Percentiles rank a stretch among this genome's conserved stretches.
These are phyloP conservation scores for Hyparrhenia diplandra DNA, from an alignment of 176 grass and related monocot species.

Conservation along the genomic window DNA sequence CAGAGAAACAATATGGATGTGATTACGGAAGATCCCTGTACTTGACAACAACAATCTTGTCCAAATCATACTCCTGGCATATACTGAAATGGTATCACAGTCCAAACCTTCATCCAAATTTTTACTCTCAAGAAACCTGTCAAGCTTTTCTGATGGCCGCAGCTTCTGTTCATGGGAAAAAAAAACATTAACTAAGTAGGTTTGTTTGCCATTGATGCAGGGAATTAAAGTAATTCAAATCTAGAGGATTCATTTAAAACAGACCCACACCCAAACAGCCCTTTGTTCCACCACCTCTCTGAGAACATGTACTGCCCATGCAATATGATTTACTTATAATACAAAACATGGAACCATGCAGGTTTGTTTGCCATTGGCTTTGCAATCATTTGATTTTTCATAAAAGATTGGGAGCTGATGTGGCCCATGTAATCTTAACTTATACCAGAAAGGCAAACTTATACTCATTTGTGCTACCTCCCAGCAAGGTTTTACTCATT, in stretches of 20 bases:
- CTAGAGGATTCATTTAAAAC: neutral
- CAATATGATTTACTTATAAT: too few species aligned
- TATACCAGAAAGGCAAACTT: slow-evolving; percentile 11
- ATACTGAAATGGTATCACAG: slow-evolving; percentile 63
- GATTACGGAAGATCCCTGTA: slow-evolving; percentile 61
- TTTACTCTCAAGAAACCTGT: slow-evolving; percentile 42
- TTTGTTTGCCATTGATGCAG: too few species aligned
- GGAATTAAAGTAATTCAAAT: neutral
- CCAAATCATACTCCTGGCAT: slow-evolving; percentile 58
- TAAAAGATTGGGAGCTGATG: neutral
- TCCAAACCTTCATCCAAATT: slow-evolving; percentile 61
- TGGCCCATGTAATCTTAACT: neutral
- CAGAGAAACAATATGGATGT: neutral
- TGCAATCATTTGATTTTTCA: neutral
- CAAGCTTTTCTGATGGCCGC: slow-evolving; percentile 50
- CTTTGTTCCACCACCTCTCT: neutral
- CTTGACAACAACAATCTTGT: slow-evolving; percentile 77
- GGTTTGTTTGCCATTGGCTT: neutral
- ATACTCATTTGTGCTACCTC: neutral
- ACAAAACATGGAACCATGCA: neutral
- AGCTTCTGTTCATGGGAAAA: slow-evolving; percentile 48
- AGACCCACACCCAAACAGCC: neutral
- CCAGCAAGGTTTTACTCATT: neutral
- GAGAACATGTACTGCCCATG: neutral
- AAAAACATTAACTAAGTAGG: neutral